phyloP scores from a whole-genome alignment of 495 filamentous ascomycete species.

The Evernia prunastri region DNA sequence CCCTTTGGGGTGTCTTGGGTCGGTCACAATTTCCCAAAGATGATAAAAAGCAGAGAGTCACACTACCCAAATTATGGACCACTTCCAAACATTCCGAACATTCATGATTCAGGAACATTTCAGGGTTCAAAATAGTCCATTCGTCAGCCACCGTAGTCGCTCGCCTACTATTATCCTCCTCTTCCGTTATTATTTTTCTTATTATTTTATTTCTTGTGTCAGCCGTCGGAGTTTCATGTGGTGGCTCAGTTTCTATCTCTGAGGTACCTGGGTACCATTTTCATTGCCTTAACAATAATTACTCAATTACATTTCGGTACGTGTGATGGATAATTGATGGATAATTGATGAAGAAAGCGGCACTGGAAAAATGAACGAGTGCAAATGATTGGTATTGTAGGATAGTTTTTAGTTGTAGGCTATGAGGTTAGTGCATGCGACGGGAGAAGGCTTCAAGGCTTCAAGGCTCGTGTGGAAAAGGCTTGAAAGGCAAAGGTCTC shows the following conservation, averaged over 20 bases:
- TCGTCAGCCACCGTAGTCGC: conserved; percentile 13
- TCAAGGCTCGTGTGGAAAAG: too few relatives aligned
- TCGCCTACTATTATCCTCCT: not conserved
- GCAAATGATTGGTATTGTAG: conserved; percentile 9
- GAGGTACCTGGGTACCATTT: too few relatives aligned
- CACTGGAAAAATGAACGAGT: conserved; percentile 24
- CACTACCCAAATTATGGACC: not conserved
- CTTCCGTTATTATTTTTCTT: not conserved
- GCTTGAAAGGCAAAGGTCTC: too few relatives aligned
- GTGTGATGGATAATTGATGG: too few relatives aligned
- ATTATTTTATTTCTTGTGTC: conserved; percentile 8
- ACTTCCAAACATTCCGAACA: too few relatives aligned
- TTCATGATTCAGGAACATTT: too few relatives aligned
- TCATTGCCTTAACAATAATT: not conserved
- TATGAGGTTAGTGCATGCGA: conserved; percentile 23
- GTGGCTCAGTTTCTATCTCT: not conserved
- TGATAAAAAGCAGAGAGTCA: not conserved
- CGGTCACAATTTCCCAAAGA: conserved; percentile 22
- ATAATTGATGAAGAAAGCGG: conserved; percentile 19
- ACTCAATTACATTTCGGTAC: not conserved
- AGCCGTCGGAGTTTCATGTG: not conserved
- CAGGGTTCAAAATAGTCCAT: conserved; percentile 4
- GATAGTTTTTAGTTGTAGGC: conserved; percentile 10
- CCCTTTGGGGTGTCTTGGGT: conserved; percentile 14
- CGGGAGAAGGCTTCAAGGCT: conserved; percentile 22